A percentile compares a stretch with the other conserved stretches of the same genome.
phyloP scores from a whole-genome alignment of 495 filamentous ascomycete species.

The Podospora fimiseda region DNA sequence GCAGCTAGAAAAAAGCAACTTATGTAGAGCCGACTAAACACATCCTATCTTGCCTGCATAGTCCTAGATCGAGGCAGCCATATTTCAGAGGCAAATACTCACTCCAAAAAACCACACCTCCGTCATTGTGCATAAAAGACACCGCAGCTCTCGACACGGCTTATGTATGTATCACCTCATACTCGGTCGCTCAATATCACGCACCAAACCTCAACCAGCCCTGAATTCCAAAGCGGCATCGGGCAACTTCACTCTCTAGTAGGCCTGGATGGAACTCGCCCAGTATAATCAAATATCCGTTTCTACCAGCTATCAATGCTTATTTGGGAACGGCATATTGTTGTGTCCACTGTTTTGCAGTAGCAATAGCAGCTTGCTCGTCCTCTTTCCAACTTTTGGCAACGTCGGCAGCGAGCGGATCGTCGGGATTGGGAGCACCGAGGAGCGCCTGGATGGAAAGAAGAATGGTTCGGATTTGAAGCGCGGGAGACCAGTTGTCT shows the following conservation, averaged over 20 bases:
- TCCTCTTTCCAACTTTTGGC: slow-evolving; percentile 98
- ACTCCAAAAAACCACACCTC: too few relatives aligned
- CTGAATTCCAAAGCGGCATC: too few relatives aligned
- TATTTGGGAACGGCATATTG: slow-evolving; percentile 53
- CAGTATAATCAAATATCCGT: neutral
- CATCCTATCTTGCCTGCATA: too few relatives aligned
- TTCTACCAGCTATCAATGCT: neutral
- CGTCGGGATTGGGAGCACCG: slow-evolving; percentile 94
- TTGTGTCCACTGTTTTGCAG: slow-evolving; percentile 81
- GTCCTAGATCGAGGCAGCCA: too few relatives aligned
- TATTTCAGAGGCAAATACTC: too few relatives aligned
- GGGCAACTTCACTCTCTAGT: neutral
- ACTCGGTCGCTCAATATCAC: too few relatives aligned
- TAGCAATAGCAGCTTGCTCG: slow-evolving; percentile 82
- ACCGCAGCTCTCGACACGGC: too few relatives aligned
- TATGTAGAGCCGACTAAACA: too few relatives aligned
- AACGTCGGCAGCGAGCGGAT: slow-evolving; percentile 93
- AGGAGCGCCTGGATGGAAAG: slow-evolving; percentile 95
- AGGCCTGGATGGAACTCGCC: neutral
- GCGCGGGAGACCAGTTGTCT: slow-evolving; percentile 98
- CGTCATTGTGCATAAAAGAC: too few relatives aligned
- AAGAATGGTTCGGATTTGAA: slow-evolving; percentile 96
- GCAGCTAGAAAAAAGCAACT: too few relatives aligned
- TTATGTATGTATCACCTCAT: too few relatives aligned
- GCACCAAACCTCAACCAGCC: too few relatives aligned